Evolutionary conservation across 2,329 filamentous ascomycete species (phyloP), one percentile per base, ranked within the genome.

Genomic region (Pyrenophora seminiperda): DNA sequence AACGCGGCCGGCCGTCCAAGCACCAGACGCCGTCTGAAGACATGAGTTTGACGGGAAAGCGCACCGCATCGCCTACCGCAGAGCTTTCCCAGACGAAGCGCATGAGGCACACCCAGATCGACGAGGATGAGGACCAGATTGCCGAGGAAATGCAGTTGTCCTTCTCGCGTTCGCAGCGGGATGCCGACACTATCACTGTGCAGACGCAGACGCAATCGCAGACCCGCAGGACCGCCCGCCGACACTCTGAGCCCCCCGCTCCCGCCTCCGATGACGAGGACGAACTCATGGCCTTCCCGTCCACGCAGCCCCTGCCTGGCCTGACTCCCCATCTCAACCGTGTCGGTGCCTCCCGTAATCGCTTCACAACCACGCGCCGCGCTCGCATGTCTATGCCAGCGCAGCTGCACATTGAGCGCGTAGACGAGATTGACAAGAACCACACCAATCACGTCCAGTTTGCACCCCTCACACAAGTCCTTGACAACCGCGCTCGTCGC

Each of bases 371-470:
- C 41, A 45, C 55, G 10, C 67, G 67, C 39, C 67, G 64, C 37
- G 51, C 62, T 15, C 70, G 68, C 54, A 65, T 67, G 63, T 72
- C 67, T 4, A 65, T 73, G 63, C 70, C 70, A n/a, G 68, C 70
- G 13, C 65, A 70, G 50, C 48, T 72, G 17, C 57, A 61, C 33
- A 32, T 65, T 22, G 59, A 66, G 50, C 52, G 56, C 7, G 53
- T 66, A 6, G 66, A 66, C 37, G 67, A 68, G 33, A 49, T 45
- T n/a, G 53, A 59, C 33, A 41, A 57, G 43, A 36, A 54, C 31
- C 53, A 57, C 37, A 54, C 52, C 24, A 56, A 54, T 36, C 62
- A 57, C 48, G 53, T 72, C 24, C 72, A 74, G 54, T 74, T 68
- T 41, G 62, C 64, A 2, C 71, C 72, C 11, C 65, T 73, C 32